Evolutionary conservation across 1,284 basidiomycete species (phyloP).

Genomic region (Pascua sp.): DNA sequence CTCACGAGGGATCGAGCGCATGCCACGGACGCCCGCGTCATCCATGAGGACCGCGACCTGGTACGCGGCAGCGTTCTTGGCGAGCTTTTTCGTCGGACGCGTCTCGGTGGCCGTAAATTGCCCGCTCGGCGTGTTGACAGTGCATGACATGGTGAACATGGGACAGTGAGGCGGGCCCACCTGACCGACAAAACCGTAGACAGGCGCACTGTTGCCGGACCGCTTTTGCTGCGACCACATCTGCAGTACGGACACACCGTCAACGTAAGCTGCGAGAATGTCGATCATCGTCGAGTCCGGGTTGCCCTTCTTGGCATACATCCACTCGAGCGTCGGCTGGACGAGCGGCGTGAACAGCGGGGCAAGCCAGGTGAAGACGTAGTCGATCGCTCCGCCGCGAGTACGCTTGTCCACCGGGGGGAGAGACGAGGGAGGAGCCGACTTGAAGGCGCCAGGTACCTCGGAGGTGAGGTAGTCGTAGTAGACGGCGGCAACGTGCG

Average conservation of each 20-base stretch:
- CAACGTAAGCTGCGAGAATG: background rate
- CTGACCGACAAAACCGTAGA: background rate
- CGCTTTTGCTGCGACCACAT: background rate
- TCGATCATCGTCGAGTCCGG: background rate
- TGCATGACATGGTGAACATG: background rate
- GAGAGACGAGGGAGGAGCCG: conserved; percentile 1
- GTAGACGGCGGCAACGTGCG: conserved; percentile 40
- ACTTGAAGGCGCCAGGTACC: conserved; percentile 8
- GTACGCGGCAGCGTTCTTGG: conserved; percentile 33
- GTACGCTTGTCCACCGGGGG: conserved; percentile 9
- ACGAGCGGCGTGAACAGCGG: conserved; percentile 40
- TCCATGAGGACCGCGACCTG: conserved; percentile 14
- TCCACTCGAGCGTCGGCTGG: conserved; percentile 19
- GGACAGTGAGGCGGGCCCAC: background rate
- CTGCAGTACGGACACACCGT: conserved; percentile 5
- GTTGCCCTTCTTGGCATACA: conserved; percentile 8
- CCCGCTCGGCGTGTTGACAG: conserved; percentile 1
- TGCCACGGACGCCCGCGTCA: no score
- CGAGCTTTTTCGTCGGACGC: conserved; percentile 29
- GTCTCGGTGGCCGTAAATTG: conserved; percentile 21
- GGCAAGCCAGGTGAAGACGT: conserved; percentile 33
- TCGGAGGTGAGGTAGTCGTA: conserved; percentile 26
- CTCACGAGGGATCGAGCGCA: no score
- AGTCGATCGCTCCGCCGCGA: conserved; percentile 31
- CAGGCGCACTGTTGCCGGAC: background rate